Percentiles rank a stretch among this genome's conserved stretches.
Evolutionary conservation across 176 grass and related monocot species (phyloP).

Genomic region (Cymbopogon citratus): DNA sequence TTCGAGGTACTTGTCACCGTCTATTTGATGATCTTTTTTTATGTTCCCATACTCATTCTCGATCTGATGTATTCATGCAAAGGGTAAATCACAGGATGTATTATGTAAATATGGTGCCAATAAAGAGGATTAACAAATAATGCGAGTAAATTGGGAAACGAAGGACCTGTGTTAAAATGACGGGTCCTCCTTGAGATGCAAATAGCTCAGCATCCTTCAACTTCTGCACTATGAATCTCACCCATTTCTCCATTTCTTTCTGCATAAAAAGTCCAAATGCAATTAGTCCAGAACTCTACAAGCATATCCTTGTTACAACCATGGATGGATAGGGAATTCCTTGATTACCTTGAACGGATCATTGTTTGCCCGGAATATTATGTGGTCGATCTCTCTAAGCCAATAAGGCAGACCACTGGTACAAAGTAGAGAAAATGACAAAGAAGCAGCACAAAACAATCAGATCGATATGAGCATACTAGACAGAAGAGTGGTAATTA

Average conservation of each 20-base stretch:
- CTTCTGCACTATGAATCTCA: slow-evolving; percentile 59
- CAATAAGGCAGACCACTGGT: slow-evolving; percentile 76
- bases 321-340: background rate
- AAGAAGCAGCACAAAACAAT: background rate
- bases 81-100: background rate
- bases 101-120: background rate
- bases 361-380: slow-evolving; percentile 77
- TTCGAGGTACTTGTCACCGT: slow-evolving; percentile 52
- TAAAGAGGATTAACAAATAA: slow-evolving; percentile 11
- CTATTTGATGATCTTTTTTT: slow-evolving; percentile 40
- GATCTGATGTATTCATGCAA: slow-evolving; percentile 46
- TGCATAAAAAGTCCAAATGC: slow-evolving; percentile 15
- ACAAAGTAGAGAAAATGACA: background rate
- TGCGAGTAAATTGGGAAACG: background rate
- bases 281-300: background rate
- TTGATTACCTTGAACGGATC: slow-evolving; percentile 61
- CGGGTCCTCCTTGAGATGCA: slow-evolving; percentile 61
- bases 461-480: background rate
- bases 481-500: background rate
- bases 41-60: slow-evolving; percentile 91
- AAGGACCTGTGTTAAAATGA: slow-evolving; percentile 77
- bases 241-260: slow-evolving; percentile 78
- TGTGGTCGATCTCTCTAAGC: slow-evolving; percentile 65
- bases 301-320: background rate
- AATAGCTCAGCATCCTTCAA: slow-evolving; percentile 69